These are phyloP conservation scores for Scolecobasidium constrictum DNA, from an alignment of 2,329 filamentous ascomycete genomes.

Conservation along the genomic window DNA sequence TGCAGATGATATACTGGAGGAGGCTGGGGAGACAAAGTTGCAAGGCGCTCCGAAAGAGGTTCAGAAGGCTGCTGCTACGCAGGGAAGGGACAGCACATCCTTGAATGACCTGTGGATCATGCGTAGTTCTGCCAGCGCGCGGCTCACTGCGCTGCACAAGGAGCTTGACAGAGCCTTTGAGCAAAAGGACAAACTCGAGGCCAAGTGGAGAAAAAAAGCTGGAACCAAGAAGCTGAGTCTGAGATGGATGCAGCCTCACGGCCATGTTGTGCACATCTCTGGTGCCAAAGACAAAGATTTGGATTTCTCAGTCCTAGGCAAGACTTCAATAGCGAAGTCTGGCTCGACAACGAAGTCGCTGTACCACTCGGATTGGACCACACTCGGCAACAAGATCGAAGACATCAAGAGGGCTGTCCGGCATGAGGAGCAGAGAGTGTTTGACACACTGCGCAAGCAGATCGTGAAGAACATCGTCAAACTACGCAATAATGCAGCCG, in stretches of 20 bases:
- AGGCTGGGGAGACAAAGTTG: slow-evolving; percentile 49
- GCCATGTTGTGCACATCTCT: slow-evolving; percentile 75
- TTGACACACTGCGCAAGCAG: slow-evolving; percentile 59
- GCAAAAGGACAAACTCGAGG: slow-evolving; percentile 51
- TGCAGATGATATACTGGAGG: slow-evolving; percentile 60
- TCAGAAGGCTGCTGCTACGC: slow-evolving; percentile 17
- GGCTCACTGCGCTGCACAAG: slow-evolving; percentile 55
- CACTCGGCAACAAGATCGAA: slow-evolving; percentile 69
- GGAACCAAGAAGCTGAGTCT: slow-evolving; percentile 58
- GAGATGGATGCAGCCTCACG: slow-evolving; percentile 76
- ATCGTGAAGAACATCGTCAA: slow-evolving; percentile 77
- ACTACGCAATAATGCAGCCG: slow-evolving; percentile 77
- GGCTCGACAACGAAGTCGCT: slow-evolving; percentile 62
- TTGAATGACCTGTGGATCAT: slow-evolving; percentile 42
- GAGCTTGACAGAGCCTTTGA: slow-evolving; percentile 49
- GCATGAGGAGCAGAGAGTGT: slow-evolving; percentile 72
- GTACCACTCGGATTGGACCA: slow-evolving; percentile 73
- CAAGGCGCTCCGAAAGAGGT: slow-evolving; percentile 25
- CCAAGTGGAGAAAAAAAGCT: slow-evolving; percentile 45
- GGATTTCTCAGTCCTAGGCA: slow-evolving; percentile 17
- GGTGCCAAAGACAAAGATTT: slow-evolving; percentile 59
- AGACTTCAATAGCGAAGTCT: slow-evolving; percentile 29
- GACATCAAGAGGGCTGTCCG: slow-evolving; percentile 67
- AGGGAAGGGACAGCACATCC: slow-evolving; percentile 1
- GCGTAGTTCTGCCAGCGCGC: slow-evolving; percentile 53